Base-by-base conservation (phyloP, 495 filamentous ascomycete species). In the Penicillium coffeae region DNA sequence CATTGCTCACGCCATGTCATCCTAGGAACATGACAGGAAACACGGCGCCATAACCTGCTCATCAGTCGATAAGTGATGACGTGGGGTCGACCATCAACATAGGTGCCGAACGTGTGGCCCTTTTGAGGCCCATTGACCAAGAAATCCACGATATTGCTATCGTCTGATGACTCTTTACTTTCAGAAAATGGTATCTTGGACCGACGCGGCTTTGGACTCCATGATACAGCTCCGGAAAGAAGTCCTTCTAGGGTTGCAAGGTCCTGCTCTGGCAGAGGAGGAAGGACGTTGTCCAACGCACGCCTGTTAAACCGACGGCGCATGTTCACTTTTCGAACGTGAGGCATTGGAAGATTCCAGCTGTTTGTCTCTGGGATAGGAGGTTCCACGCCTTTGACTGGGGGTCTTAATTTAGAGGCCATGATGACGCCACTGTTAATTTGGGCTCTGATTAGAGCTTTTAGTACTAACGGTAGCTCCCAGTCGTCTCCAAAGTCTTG, bases 181-280 rank as follows among this genome's bases (percentile, higher is more conserved):
- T 33, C 37, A 30, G 38, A 14, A 21, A 38, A 30, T 36, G 22
- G 45, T 44, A 54, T 62, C 45, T 68, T 73, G 38, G 73, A 63
- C 18, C 58, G 60, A 2, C 67, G 54, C 8, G 72, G 70, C 42
- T 46, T 30, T 30, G 25, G 25, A 10, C 25, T 65, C 63, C 74
- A 77, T 52, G 62, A 71, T 2, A 54, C 42, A 42, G 35, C 62
- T 1, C 86, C 90, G 9, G 66, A 55, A 0, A 81, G 72, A 9
- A 95, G 55, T 14, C 71, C 75, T 10, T 75, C 64, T 8, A 98
- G 65, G 25, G 74, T 56, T 20, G 78, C 65, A 72, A 86, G 87
- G 48, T 93, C 88, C 13, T 69, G 51, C 18, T 70, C 51, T 0
- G 86, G 83, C 1, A 96, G 53, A 1, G 93, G 93, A 6, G 90